A percentile compares a stretch with the other conserved stretches of the same genome.
Conservation (phyloP, 2,329 filamentous ascomycete genomes). For the Hypoxylon sp. region DNA sequence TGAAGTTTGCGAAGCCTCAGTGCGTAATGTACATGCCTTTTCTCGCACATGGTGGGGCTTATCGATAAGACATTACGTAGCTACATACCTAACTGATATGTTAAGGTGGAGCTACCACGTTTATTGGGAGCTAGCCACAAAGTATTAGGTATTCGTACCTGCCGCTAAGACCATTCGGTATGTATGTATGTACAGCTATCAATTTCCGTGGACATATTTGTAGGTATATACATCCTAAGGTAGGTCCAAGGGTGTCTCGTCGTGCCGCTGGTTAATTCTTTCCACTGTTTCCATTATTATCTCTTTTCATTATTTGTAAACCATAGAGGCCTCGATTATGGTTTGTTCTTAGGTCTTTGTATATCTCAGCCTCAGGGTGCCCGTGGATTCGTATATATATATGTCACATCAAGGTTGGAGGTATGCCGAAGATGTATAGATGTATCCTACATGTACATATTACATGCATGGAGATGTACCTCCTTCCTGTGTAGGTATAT, state of each 20-base stretch:
- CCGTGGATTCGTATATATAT: not conserved
- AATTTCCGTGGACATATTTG: too few relatives aligned
- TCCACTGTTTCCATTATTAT: not conserved
- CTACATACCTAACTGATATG: not conserved
- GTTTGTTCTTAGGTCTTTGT: not conserved
- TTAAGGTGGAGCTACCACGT: too few relatives aligned
- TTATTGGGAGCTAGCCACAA: too few relatives aligned
- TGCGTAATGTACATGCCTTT: not conserved
- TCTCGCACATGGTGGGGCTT: constrained; percentile 35
- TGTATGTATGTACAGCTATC: too few relatives aligned
- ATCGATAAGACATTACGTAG: constrained; percentile 43
- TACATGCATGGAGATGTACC: not conserved
- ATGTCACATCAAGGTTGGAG: not conserved
- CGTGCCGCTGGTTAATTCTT: too few relatives aligned
- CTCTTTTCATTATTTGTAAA: too few relatives aligned
- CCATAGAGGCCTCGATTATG: not conserved
- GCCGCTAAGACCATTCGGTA: too few relatives aligned
- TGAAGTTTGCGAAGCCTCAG: not conserved
- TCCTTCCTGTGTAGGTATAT: not conserved
- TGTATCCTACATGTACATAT: not conserved
- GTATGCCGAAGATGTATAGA: not conserved
- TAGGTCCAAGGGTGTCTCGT: too few relatives aligned
- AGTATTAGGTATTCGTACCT: too few relatives aligned
- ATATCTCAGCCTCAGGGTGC: not conserved
- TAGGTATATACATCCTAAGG: too few relatives aligned